Evolutionary conservation across 1,139 yeast species (phyloP), one percentile per base, ranked within the genome.

Genomic region (Cylindricascospora bacillispora): DNA sequence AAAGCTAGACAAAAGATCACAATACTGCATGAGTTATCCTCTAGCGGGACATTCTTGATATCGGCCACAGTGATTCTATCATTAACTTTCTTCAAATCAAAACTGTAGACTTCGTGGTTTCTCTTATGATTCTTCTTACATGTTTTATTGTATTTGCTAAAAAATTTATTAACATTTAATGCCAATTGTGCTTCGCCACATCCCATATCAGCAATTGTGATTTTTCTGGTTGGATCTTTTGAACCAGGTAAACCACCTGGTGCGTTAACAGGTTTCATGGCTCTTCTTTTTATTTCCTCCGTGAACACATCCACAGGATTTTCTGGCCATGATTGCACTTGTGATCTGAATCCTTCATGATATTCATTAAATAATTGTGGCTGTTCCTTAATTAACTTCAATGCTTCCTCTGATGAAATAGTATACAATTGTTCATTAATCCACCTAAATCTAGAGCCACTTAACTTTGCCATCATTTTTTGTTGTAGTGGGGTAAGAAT

Each of bases 361-460:
- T 89, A 89, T 49, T 86, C 97, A 41, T 83, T 93, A 54, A 86
- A 89, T 41, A 92, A 63, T 16, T 74, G 72, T 0, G 99, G 99
- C 43, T 86, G 93, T 14, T 77, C 73, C 36, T 70, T 59, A 30
- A 92, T 73, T 41, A 92, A 60, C 26, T 66, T 62, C 22, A 83
- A 60, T 0, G 98, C 98, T 18, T 72, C 72, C 10, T 70, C 73
- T 0, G 97, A 85, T 1, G 76, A 59, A 16, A 76, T 78, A 0
- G 97, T 89, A 49, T 89, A 89, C 16, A 89, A 62, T 50, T 86
- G 93, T 54, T 89, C 98, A 52, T 89, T 89, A 50, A 89, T 92
- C 97, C 97, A 89, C 54, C 99, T 67, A 58, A 89, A 89, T 45
- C 98, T 63, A 0, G 97, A 85, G 0, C 98, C 99, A 2, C 93